Conservation (phyloP, 352 stramenopile genomes). For the Elongisporangium prolatum region DNA sequence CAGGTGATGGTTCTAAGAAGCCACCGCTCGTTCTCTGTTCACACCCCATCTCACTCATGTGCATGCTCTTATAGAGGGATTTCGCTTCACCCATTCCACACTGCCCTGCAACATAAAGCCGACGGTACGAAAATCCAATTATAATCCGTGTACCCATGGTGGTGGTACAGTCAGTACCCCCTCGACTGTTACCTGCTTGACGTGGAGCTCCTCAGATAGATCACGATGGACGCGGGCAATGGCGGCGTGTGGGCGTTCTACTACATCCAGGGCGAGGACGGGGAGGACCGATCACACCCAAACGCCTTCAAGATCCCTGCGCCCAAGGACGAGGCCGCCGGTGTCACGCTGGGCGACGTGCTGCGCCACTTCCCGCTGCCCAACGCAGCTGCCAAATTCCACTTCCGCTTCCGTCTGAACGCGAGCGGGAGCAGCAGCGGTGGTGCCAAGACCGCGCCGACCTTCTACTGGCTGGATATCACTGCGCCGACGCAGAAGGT, state of each 20-base stretch:
- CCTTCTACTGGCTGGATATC: conserved; percentile 82
- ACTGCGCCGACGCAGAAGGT: conserved; percentile 49
- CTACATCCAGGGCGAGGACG: conserved; percentile 85
- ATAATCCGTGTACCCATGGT: neutral
- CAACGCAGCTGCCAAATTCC: conserved; percentile 37
- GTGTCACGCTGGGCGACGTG: conserved; percentile 73
- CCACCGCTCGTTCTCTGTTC: neutral
- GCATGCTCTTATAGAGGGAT: neutral
- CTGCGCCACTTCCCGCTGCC: conserved; percentile 58
- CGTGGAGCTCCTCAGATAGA: conserved; percentile 1
- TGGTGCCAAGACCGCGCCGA: conserved; percentile 16
- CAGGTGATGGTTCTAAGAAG: neutral
- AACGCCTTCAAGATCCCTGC: conserved; percentile 70
- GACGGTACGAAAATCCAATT: neutral
- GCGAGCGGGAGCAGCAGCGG: conserved; percentile 27
- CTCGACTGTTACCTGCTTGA: neutral
- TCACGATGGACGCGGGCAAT: conserved; percentile 15
- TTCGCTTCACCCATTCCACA: neutral
- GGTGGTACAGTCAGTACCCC: neutral
- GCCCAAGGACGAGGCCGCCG: conserved; percentile 13
- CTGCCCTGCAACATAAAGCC: neutral
- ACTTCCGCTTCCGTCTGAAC: conserved; percentile 87
- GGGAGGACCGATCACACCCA: conserved; percentile 75
- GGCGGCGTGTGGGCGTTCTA: conserved; percentile 77
- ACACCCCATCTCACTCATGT: neutral